phyloP scores from a whole-genome alignment of 805 yeast species.

The Maudiozyma barnettii region DNA sequence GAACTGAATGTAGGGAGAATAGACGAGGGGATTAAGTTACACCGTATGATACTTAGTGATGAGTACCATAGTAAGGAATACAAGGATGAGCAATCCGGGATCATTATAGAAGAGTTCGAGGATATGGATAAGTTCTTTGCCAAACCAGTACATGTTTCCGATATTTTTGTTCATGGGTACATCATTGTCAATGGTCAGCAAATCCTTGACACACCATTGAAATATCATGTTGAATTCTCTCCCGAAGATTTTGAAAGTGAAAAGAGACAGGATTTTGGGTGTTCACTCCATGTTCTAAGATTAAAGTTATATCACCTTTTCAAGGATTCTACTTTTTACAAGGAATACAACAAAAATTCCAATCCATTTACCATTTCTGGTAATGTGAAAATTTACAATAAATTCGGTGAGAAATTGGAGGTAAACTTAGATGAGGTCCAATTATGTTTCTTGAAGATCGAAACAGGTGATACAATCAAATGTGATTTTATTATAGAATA shows the following conservation, averaged over 20 bases:
- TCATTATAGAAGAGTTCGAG: slow-evolving; percentile 29
- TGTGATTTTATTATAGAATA: slow-evolving; percentile 29
- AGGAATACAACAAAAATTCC: slow-evolving; percentile 10
- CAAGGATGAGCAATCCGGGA: slow-evolving; percentile 25
- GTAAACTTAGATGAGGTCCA: slow-evolving; percentile 35
- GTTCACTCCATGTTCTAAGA: slow-evolving; percentile 55
- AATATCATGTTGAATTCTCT: slow-evolving; percentile 66
- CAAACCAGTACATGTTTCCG: slow-evolving; percentile 72
- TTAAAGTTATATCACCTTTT: slow-evolving; percentile 46
- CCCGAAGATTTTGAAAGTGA: slow-evolving; percentile 63
- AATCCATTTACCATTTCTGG: slow-evolving; percentile 22
- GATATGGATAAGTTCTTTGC: slow-evolving; percentile 59
- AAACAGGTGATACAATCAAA: slow-evolving; percentile 41
- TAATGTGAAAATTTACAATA: slow-evolving; percentile 32
- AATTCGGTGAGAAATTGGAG: slow-evolving; percentile 23
- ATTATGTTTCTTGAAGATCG: slow-evolving; percentile 42
- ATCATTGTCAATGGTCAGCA: slow-evolving; percentile 21
- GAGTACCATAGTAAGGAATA: slow-evolving; percentile 28
- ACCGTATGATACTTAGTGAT: slow-evolving; percentile 24
- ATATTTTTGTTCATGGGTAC: slow-evolving; percentile 48
- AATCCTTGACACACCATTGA: slow-evolving; percentile 31
- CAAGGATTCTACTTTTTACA: slow-evolving; percentile 33
- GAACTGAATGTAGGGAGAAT: slow-evolving; percentile 24
- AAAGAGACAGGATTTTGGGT: slow-evolving; percentile 60
- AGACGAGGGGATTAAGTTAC: slow-evolving; percentile 24